Base-by-base conservation (phyloP, 495 filamentous ascomycete genomes). In the Trichocladium antarcticum region DNA sequence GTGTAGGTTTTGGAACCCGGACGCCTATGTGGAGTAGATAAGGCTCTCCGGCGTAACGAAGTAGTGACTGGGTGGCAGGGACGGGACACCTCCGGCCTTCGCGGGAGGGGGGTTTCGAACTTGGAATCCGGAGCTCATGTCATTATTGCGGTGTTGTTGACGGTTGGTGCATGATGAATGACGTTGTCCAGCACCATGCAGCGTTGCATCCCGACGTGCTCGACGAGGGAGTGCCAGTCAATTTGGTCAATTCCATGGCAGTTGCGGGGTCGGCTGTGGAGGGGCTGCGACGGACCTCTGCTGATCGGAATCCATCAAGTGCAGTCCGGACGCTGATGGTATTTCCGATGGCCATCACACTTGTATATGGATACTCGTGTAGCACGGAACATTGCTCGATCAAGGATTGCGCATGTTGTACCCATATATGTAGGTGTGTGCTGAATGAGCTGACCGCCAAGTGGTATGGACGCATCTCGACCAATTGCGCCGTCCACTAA, bases 101-200 rank as follows among this genome's bases (percentile, higher is more conserved):
- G n/a, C n/a, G n/a, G n/a, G 20, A 21, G 27, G 38, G 38, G 22
- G 38, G 2, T 14, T 14, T 28, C 12, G 27, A 17, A 32, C 12
- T 11, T 10, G 7, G 12, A 32, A 32, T 32, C 31, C 31, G 31
- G 31, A 32, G 31, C 11, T 38, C 3, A 21, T 11, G 11, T 6
- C 3, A 2, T 38, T 16, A 8, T 19, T 11, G 19, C 16, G 3
- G 2, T 38, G 37, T 19, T 19, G 16, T 32, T 39, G 6, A 32
- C 14, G 11, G 37, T 11, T 14, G 16, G 8, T 28, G 45, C 35
- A 47, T 4, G n/a, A n/a, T n/a, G 15, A 14, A 49, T 49, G 46
- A 49, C 46, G 46, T 49, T 20, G 10, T 42, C 20, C 10, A 12
- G 3, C 15, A 24, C 32, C 39, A 20, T 44, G 48, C 39, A 50